phyloP scores from a whole-genome alignment of 345 rosid species.

The Heritiera littoralis region DNA sequence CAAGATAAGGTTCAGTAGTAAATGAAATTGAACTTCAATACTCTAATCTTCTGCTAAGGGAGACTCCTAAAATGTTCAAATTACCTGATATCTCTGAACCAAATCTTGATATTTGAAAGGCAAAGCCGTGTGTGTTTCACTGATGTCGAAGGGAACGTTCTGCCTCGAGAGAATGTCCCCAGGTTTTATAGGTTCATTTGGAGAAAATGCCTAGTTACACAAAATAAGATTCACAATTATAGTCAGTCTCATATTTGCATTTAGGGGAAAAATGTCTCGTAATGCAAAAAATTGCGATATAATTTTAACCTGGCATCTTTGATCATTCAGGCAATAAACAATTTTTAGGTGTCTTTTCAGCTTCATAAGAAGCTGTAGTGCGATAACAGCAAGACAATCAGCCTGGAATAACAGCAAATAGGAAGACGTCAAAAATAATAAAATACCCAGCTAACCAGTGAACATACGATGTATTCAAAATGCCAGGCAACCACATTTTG shows the following conservation, averaged over 20 bases:
- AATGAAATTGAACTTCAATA: not conserved
- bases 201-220: constrained; percentile 69
- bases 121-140: constrained; percentile 49
- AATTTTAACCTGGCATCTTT: constrained; percentile 86
- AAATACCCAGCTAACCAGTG: not conserved
- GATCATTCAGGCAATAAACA: constrained; percentile 79
- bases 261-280: not conserved
- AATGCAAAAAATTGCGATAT: not conserved
- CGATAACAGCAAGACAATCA: constrained; percentile 70
- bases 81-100: constrained; percentile 79
- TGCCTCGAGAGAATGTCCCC: constrained; percentile 47
- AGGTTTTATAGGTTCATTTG: constrained; percentile 70
- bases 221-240: not conserved
- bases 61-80: not conserved
- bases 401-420: constrained; percentile 45
- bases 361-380: constrained; percentile 88
- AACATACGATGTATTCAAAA: not conserved
- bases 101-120: constrained; percentile 70
- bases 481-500: not conserved
- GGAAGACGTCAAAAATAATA: not conserved
- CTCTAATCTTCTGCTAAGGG: not conserved
- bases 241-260: not conserved
- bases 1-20: not conserved
- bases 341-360: constrained; percentile 90
- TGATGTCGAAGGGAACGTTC: constrained; percentile 61